Percentiles rank a stretch among this genome's conserved stretches.
These are phyloP conservation scores for Microascus cirrosus DNA, from an alignment of 2,329 filamentous ascomycete genomes.

Conservation along the genomic window DNA sequence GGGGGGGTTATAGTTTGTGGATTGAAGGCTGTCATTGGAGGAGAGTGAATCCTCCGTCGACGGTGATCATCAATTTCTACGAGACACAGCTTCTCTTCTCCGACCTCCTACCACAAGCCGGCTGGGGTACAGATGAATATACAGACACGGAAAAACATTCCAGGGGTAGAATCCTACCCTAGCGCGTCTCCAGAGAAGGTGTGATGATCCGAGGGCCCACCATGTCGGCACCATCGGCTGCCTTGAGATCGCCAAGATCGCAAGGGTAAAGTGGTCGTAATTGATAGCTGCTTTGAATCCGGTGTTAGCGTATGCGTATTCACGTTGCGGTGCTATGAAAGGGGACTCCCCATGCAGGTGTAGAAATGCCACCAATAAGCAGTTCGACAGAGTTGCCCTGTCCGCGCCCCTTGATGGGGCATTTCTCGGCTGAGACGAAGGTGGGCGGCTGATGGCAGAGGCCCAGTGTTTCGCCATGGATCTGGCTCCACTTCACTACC, in stretches of 20 bases:
- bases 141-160: neutral
- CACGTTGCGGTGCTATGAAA: too few relatives aligned
- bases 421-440: neutral
- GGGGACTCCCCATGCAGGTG: neutral
- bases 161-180: too few relatives aligned
- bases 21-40: neutral
- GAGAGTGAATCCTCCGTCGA: neutral
- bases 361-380: neutral
- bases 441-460: neutral
- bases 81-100: neutral
- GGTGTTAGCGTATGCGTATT: too few relatives aligned
- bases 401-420: neutral
- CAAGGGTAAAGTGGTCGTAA: neutral
- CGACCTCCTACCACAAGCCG: neutral
- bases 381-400: neutral
- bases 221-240: too few relatives aligned
- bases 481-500: neutral
- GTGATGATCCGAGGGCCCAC: too few relatives aligned
- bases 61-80: neutral
- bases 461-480: neutral
- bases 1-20: neutral
- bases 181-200: too few relatives aligned
- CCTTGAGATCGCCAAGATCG: neutral
- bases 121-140: neutral
- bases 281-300: neutral